Evolutionary conservation across 192 early-diverging fungal genomes (phyloP).

Genomic region (Coemansia brasiliensis): DNA sequence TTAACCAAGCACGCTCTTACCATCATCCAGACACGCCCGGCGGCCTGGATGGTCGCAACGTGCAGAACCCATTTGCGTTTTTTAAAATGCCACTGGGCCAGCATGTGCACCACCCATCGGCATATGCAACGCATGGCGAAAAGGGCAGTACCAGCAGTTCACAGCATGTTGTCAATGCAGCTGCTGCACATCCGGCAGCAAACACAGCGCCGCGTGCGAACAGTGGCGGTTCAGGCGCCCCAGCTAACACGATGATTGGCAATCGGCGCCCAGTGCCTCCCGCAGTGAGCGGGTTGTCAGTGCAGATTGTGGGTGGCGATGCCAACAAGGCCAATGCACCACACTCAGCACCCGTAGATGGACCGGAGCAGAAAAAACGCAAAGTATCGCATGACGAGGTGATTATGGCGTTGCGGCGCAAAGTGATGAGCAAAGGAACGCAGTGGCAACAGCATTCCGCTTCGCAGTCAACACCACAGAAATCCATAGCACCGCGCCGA

Average conservation of each 20-base stretch:
- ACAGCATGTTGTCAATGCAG: conserved; percentile 1
- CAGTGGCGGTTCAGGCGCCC: not conserved
- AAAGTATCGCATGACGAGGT: conserved; percentile 55
- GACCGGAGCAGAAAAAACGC: conserved; percentile 38
- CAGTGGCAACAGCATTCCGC: conserved; percentile 2
- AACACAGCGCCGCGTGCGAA: conserved; percentile 10
- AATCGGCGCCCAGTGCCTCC: conserved; percentile 31
- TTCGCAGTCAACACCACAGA: conserved; percentile 4
- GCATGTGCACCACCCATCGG: conserved; percentile 49
- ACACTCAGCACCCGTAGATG: conserved; percentile 51
- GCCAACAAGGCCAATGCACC: conserved; percentile 18
- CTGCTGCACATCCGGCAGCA: not conserved
- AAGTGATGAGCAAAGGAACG: conserved; percentile 44
- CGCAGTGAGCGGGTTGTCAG: conserved; percentile 45
- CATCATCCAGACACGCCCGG: conserved; percentile 56
- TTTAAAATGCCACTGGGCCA: conserved; percentile 52
- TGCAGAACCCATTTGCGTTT: conserved; percentile 50
- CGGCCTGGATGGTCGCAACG: conserved; percentile 29
- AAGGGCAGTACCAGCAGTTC: not conserved
- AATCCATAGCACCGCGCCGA: not conserved
- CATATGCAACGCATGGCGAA: conserved; percentile 18
- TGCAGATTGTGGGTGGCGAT: conserved; percentile 26
- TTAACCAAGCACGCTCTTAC: conserved; percentile 28
- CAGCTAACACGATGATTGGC: conserved; percentile 5
- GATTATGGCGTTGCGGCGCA: conserved; percentile 54